Base-by-base conservation (phyloP, 768 basidiomycete species). In the Dentipellis fragilis region DNA sequence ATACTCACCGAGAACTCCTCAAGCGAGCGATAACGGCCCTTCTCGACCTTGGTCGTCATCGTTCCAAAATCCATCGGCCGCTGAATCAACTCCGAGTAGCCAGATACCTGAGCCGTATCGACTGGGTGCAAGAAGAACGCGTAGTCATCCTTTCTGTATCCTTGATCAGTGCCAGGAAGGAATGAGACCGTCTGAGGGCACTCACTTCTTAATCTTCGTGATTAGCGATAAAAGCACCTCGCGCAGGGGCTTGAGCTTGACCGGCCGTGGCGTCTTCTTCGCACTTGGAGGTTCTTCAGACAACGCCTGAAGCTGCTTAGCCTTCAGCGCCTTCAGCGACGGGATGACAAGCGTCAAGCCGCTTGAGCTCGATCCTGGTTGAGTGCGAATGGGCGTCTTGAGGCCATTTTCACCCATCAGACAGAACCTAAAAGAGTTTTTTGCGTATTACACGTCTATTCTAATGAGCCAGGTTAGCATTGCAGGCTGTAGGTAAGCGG, bases 31-130 rank as follows among this genome's bases (percentile, higher is more conserved):
- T 95, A 95, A 58, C 79, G 81, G 5, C 87, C 87, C 63, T 72
- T 79, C 56, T 77, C 77, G 47, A 93, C 86, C 69, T 93, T 95
- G 54, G 74, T 72, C 17, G 83, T 71, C 74, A 98, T 87, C 0
- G 93, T 93, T 0, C 89, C 88, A 55, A 98, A 75, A 64, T 97
- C 93, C 93, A 97, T 98, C 7, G 94, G 93, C 17, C 76, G 75
- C 62, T 87, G 84, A 51, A 98, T 81, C 49, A 84, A 71, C 73
- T 86, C 81, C 11, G 72, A 55, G 60, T 86, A 86, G 1, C 81
- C 81, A 10, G 82, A 76, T 0, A 88, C 82, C 59, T 79, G 75
- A 1, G 71, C 66, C 0, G 69, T 66, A 66, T 89, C 76, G 6
- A 91, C 89, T 1, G 87, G 87, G 38, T 68, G 64, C 54, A 89